These are phyloP conservation scores for Eucalyptus camaldulensis DNA, from an alignment of 345 rosid genomes.

Conservation along the genomic window DNA sequence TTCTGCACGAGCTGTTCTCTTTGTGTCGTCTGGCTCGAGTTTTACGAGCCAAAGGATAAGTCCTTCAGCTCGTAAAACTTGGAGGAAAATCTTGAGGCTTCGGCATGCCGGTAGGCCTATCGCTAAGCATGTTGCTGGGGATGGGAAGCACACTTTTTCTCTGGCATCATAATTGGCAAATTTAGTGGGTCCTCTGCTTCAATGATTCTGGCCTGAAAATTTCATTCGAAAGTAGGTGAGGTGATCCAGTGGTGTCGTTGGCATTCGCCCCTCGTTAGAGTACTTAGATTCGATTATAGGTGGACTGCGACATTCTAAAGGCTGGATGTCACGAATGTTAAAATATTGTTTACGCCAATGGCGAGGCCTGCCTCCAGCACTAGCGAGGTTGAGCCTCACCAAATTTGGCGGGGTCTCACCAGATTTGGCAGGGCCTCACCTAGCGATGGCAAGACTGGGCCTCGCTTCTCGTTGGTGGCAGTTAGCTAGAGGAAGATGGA, in stretches of 20 bases:
- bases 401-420: no score
- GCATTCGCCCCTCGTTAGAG: not conserved
- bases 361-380: no score
- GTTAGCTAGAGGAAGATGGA: accelerated
- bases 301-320: not conserved
- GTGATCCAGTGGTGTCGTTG: not conserved
- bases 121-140: no score
- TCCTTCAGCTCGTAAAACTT: not conserved
- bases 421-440: no score
- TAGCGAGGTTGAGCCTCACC: no score
- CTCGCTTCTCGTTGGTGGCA: no score
- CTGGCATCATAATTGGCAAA: not conserved
- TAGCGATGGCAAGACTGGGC: no score
- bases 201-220: not conserved
- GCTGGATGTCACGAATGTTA: not conserved
- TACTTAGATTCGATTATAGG: not conserved
- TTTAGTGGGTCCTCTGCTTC: not conserved
- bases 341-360: no score
- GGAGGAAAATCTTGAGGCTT: not conserved
- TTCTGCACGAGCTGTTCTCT: not conserved
- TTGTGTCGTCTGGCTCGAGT: not conserved
- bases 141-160: not conserved
- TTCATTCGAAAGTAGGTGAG: not conserved
- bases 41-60: not conserved
- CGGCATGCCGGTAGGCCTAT: not conserved